Evolutionary conservation across 108 stramenopile species (phyloP).

Genomic region (Cyclotella sp.): DNA sequence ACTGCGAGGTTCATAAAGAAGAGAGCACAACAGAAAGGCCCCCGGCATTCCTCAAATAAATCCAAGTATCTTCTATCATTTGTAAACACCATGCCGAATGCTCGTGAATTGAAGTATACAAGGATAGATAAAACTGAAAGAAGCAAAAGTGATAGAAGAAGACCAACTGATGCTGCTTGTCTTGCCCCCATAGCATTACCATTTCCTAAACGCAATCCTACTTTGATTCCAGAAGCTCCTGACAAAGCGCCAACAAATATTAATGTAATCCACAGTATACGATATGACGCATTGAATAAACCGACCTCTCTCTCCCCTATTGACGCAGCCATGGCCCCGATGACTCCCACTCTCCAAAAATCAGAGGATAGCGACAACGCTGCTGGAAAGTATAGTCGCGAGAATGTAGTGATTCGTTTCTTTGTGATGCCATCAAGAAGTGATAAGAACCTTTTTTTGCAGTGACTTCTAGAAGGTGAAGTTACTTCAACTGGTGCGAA

Average conservation of each 20-base stretch:
- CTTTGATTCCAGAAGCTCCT: constrained; percentile 54
- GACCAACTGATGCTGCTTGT: constrained; percentile 65
- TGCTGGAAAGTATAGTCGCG: constrained; percentile 76
- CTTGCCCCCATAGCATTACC: constrained; percentile 61
- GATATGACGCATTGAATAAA: constrained; percentile 88
- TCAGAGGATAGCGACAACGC: constrained; percentile 73
- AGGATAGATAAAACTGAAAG: constrained; percentile 50
- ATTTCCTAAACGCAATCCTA: constrained; percentile 53
- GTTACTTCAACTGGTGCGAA: neutral
- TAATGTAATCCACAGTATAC: constrained; percentile 88
- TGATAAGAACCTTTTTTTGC: constrained; percentile 9
- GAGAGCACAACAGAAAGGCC: constrained; percentile 67
- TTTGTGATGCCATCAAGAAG: constrained; percentile 60
- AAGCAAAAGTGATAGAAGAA: constrained; percentile 49
- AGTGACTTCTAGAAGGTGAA: neutral
- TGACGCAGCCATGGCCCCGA: constrained; percentile 73
- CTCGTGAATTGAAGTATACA: constrained; percentile 58
- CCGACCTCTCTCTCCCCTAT: constrained; percentile 78
- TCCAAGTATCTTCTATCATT: constrained; percentile 68
- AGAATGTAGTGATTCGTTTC: constrained; percentile 66
- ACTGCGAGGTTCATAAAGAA: constrained; percentile 85
- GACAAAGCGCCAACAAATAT: constrained; percentile 68
- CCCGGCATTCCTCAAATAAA: constrained; percentile 64
- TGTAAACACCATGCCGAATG: constrained; percentile 74
- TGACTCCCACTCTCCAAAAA: constrained; percentile 84